Conservation (phyloP, 2,329 filamentous ascomycete species). For the Talaromyces sp. region DNA sequence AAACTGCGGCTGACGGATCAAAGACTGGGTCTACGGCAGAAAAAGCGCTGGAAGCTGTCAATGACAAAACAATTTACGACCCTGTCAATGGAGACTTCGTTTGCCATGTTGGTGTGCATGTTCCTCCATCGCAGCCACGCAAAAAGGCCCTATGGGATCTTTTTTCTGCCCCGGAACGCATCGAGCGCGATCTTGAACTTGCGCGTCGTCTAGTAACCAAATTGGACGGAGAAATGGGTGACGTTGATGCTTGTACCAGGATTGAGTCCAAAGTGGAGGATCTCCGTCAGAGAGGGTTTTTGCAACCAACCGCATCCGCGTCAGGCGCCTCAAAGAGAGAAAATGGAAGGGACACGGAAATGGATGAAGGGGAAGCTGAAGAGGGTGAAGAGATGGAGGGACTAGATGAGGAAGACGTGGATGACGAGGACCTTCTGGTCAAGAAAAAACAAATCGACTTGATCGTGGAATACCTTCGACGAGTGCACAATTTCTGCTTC, state of each 20-base stretch:
- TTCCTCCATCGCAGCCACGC: slow-evolving; percentile 75
- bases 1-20: slow-evolving; percentile 31
- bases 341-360: slow-evolving; percentile 39
- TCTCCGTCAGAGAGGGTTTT: slow-evolving; percentile 67
- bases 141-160: slow-evolving; percentile 97
- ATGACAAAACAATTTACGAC: slow-evolving; percentile 95
- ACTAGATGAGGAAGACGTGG: slow-evolving; percentile 65
- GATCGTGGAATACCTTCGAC: slow-evolving; percentile 90
- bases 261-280: slow-evolving; percentile 86
- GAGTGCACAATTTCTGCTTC: slow-evolving; percentile 98
- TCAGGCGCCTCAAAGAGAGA: slow-evolving; percentile 47
- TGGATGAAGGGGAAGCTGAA: slow-evolving; percentile 54
- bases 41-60: slow-evolving; percentile 87
- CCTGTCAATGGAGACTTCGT: slow-evolving; percentile 92
- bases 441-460: slow-evolving; percentile 98
- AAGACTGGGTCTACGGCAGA: slow-evolving; percentile 59
- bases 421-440: slow-evolving; percentile 81
- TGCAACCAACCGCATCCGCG: slow-evolving; percentile 60
- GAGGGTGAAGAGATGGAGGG: slow-evolving; percentile 77
- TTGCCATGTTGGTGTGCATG: slow-evolving; percentile 94
- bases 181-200: slow-evolving; percentile 82
- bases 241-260: slow-evolving; percentile 71
- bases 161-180: slow-evolving; percentile 88
- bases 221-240: slow-evolving; percentile 78
- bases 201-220: slow-evolving; percentile 78